Conservation (phyloP, 441 rosid species). For the Populus hybrid region DNA sequence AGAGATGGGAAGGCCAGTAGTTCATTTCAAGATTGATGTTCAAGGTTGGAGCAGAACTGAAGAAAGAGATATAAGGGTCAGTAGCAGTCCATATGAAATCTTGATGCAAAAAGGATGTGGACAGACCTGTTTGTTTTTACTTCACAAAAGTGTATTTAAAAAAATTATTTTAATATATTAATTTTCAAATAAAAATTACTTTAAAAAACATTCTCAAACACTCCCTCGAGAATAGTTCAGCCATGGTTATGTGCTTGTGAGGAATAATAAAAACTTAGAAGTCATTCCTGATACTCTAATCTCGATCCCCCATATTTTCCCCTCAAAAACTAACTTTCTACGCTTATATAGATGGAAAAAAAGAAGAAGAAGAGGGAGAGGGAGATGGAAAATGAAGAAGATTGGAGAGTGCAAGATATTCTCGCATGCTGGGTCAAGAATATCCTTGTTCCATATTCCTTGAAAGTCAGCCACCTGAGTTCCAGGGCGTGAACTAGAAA, state of each 20-base stretch:
- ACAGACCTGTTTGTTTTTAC: no score
- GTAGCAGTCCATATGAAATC: background rate
- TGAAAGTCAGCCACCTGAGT: slow-evolving; percentile 89
- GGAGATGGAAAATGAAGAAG: background rate
- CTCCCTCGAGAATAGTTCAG: no score
- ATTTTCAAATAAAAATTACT: no score
- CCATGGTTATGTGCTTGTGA: no score
- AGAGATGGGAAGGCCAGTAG: slow-evolving; percentile 82
- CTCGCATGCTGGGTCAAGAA: slow-evolving; percentile 79
- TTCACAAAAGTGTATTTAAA: no score
- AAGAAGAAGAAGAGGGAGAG: background rate
- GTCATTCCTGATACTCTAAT: no score
- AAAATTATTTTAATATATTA: no score
- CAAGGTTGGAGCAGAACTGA: slow-evolving; percentile 80
- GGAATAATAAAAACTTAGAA: no score
- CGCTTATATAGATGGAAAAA: background rate
- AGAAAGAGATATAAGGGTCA: slow-evolving; percentile 15
- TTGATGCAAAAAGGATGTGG: no score
- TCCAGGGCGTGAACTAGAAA: slow-evolving; percentile 84
- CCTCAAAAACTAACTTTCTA: background rate
- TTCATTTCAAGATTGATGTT: slow-evolving; percentile 97
- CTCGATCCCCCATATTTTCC: no score
- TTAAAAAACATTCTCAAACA: no score
- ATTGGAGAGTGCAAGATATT: slow-evolving; percentile 30
- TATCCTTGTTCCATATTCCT: slow-evolving; percentile 86